Evolutionary conservation across 331 rosid species (phyloP), one percentile per base, ranked within the genome.

Genomic region (Rosa hybrid): DNA sequence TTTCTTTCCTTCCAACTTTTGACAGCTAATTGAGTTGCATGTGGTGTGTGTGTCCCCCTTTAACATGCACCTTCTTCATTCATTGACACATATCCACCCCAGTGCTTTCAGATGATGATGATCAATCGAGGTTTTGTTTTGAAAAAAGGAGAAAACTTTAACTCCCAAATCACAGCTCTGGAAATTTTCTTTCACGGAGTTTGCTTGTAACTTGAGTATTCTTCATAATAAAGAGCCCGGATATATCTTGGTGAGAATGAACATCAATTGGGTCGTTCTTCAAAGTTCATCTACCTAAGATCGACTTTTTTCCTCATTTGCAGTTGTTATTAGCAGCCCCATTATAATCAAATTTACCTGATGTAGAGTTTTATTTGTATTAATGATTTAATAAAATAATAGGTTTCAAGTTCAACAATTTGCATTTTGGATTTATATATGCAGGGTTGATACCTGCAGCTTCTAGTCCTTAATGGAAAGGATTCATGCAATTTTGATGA

Each of bases 1-100:
- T 77, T 64, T 76, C 72, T 81, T 65, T 65, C n/a, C 69, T 57
- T 13, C 12, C 39, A 14, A 17, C 64, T 50, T 53, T 56, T 16
- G 85, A 73, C 85, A 81, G 65, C 80, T 68, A 68, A 59, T 68
- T 56, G 59, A 81, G 62, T 48, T 74, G 68, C 78, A 50, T 59
- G 80, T 39, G 50, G 63, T 69, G 48, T 67, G 74, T 77, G 72
- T 68, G 72, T 68, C 49, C 50, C 23, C 49, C 12, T 68, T 41
- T 39, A 18, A 18, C 72, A 41, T 68, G 27, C 72, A 68, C 30
- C 68, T 34, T 38, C 46, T 38, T 65, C 45, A 7, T 65, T 38
- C 71, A 6, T 38, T 23, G 46, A 65, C 71, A 65, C 23, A 65
- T 65, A 65, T 65, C 71, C 44, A 65, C 46, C 45, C 46, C 46